phyloP scores from a whole-genome alignment of 257 asterid genomes.

The Capsicum pubescens region DNA sequence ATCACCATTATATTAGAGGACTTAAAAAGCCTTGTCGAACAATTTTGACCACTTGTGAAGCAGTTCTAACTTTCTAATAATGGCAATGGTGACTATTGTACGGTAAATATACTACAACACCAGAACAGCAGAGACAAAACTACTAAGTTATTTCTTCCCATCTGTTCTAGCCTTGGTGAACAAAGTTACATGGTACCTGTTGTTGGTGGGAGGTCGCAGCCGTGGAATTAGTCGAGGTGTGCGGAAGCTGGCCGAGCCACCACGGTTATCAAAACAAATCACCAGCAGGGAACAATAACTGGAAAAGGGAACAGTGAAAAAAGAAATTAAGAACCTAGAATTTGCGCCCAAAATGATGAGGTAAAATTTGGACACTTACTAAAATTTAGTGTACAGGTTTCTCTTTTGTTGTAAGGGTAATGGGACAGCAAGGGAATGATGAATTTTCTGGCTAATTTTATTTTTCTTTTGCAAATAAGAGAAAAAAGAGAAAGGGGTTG shows the following conservation, averaged over 20 bases:
- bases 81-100: background rate
- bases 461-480: background rate
- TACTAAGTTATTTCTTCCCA: too few relatives aligned
- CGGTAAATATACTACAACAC: background rate
- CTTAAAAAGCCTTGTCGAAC: background rate
- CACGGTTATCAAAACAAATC: background rate
- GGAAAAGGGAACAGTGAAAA: background rate
- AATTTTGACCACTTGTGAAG: background rate
- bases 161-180: too few relatives aligned
- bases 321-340: background rate
- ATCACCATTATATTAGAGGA: slow-evolving; percentile 17
- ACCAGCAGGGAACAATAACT: background rate
- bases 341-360: background rate
- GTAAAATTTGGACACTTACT: background rate
- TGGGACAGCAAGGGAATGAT: slow-evolving; percentile 1
- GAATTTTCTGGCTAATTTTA: background rate
- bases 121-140: background rate
- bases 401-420: background rate
- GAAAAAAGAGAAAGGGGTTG: background rate
- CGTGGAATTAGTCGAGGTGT: too few relatives aligned
- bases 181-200: background rate
- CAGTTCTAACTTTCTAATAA: slow-evolving; percentile 4
- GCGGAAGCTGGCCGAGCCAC: too few relatives aligned
- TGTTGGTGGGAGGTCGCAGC: too few relatives aligned
- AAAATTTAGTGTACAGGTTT: background rate